Percentiles rank a stretch among this genome's conserved stretches.
Evolutionary conservation across 2,329 filamentous ascomycete species (phyloP).

Genomic region (Penicillium digitatum): DNA sequence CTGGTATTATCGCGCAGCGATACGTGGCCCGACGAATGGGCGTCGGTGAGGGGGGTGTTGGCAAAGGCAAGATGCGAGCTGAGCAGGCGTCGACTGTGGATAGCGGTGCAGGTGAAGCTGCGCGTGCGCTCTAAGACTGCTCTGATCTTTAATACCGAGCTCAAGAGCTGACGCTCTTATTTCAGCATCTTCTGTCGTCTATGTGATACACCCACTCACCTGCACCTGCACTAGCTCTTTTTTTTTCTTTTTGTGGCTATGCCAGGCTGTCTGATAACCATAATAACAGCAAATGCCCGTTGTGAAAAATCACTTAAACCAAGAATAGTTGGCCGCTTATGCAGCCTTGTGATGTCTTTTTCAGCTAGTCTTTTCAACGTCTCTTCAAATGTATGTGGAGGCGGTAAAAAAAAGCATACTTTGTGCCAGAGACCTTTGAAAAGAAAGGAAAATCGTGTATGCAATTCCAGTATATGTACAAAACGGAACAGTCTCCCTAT

Average conservation of each 20-base stretch:
- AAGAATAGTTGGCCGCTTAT: too few relatives aligned
- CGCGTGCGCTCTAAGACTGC: constrained; percentile 47
- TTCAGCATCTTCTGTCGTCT: background rate
- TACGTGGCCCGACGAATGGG: constrained; percentile 96
- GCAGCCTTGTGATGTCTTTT: too few relatives aligned
- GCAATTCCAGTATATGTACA: constrained; percentile 6
- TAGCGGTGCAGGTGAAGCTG: constrained; percentile 58
- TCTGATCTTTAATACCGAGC: background rate
- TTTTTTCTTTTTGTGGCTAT: background rate
- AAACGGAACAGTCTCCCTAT: background rate
- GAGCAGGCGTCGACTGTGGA: constrained; percentile 55
- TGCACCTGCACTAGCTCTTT: background rate
- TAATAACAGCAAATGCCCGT: background rate
- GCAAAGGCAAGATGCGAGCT: constrained; percentile 51
- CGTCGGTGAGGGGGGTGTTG: constrained; percentile 73
- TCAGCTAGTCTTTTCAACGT: too few relatives aligned
- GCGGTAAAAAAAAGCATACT: too few relatives aligned
- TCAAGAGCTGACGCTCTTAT: background rate
- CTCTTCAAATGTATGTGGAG: too few relatives aligned
- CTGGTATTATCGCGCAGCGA: constrained; percentile 85
- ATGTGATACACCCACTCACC: background rate
- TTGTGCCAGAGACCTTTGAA: background rate
- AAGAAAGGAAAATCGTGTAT: background rate
- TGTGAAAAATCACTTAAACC: too few relatives aligned
- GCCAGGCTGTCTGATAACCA: background rate